Evolutionary conservation across 306 rosid species (phyloP).

Genomic region (Abrus pulchellus): DNA sequence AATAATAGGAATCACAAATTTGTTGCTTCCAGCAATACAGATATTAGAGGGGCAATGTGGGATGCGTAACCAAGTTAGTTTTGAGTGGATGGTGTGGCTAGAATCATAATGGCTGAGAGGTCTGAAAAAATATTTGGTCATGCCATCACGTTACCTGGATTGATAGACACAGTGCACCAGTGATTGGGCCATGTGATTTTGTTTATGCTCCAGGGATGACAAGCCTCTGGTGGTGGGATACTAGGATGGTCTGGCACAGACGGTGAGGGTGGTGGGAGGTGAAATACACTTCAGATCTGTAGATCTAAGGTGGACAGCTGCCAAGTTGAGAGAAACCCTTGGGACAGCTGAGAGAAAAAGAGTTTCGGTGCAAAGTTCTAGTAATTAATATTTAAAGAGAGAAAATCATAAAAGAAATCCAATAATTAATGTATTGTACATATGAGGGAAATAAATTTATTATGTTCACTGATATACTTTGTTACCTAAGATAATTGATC

Average conservation of each 20-base stretch:
- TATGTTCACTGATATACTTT: conserved; percentile 3
- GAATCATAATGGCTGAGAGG: conserved; percentile 4
- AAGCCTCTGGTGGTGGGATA: conserved; percentile 13
- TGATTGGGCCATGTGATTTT: neutral
- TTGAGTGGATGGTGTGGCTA: conserved; percentile 33
- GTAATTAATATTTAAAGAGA: conserved; percentile 27
- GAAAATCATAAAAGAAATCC: neutral
- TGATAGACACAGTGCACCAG: neutral
- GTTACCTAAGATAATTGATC: conserved; percentile 25
- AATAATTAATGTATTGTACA: conserved; percentile 23
- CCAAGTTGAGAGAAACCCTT: conserved; percentile 15
- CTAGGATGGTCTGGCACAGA: conserved; percentile 1
- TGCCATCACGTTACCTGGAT: neutral
- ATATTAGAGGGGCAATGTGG: neutral
- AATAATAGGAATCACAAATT: conserved; percentile 8
- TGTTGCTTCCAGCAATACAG: conserved; percentile 26
- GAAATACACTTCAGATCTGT: neutral
- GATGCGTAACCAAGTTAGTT: conserved; percentile 1
- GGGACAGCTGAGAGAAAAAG: conserved; percentile 9
- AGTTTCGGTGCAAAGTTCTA: neutral
- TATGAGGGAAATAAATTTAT: conserved; percentile 7
- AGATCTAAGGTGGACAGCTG: neutral
- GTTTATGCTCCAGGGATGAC: neutral
- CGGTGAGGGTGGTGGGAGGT: neutral
- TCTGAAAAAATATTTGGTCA: neutral